Base-by-base conservation (phyloP, 768 basidiomycete genomes). In the Suillus placidus region DNA sequence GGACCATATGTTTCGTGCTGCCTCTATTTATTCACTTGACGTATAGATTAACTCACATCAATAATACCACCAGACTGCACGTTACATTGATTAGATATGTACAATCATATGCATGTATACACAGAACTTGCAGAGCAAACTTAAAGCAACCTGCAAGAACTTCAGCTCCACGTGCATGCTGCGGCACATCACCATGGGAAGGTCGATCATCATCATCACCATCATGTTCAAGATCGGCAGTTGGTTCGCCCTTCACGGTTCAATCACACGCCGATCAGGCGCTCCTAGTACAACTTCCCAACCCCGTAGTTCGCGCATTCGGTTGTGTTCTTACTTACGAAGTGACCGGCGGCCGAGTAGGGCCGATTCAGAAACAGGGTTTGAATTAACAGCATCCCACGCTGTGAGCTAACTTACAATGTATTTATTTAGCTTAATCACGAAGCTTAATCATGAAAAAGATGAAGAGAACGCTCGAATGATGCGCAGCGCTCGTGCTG, bases 41-140 rank as follows among this genome's bases (percentile, higher is more conserved):
- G 20, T 26, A 26, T 42, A 60, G 10, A 60, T 60, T 42, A 42
- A 42, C 58, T 30, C 20, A 55, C 32, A 30, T 37, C 57, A 40
- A 58, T 60, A 60, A 60, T 60, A 12, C 30, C 20, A 42, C 12
- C 58, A 60, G 58, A 42, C 30, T 42, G 40, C 58, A 60, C 6
- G 58, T 18, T 26, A 58, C 37, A 58, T 9, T 58, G 57, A 38
- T 55, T 42, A 42, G 37, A 35, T 58, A 58, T 58, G 37, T 58
- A 57, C 57, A 42, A 60, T 60, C 58, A 60, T 32, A 60, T 60
- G 20, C 38, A 30, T 60, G 18, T 42, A 42, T 30, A 60, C 57
- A 60, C 23, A 13, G 23, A 40, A 42, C 6, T 60, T 7, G 26
- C 40, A 55, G 34, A 35, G 6, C 30, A 32, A 32, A 32, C 30